Percentiles rank a stretch among this genome's conserved stretches.
phyloP scores from a whole-genome alignment of 140 eudicot species.

The Anethum foeniculum region DNA sequence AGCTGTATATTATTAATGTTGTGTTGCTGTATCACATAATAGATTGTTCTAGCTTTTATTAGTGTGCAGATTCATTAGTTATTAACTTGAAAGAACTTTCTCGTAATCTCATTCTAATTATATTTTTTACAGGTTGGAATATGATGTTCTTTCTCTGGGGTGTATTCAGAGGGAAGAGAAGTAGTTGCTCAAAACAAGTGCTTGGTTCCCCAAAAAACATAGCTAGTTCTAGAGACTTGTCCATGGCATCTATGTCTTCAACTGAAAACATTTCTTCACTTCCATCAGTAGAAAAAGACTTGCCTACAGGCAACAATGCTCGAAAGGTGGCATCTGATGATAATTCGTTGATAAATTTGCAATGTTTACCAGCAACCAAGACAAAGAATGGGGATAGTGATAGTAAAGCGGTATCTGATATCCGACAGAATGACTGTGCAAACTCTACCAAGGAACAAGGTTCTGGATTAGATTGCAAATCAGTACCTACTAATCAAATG shows the following conservation, averaged over 20 bases:
- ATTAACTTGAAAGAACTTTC: not conserved
- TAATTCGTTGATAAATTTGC: slow-evolving; percentile 17
- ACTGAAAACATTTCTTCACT: slow-evolving; percentile 32
- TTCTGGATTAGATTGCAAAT: slow-evolving; percentile 12
- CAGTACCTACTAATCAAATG: slow-evolving; percentile 16
- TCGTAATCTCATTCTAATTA: not conserved
- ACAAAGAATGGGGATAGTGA: slow-evolving; percentile 21
- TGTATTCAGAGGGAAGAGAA: slow-evolving; percentile 73
- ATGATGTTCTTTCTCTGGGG: slow-evolving; percentile 85
- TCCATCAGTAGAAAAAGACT: slow-evolving; percentile 24
- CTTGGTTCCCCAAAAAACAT: slow-evolving; percentile 27
- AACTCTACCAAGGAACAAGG: slow-evolving; percentile 15
- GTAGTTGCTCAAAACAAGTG: slow-evolving; percentile 27
- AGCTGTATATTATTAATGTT: not conserved
- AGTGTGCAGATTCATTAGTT: not conserved
- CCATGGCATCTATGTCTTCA: slow-evolving; percentile 30
- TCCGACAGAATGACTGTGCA: not conserved
- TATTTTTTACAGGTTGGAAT: slow-evolving; percentile 68
- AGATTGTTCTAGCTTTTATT: not conserved
- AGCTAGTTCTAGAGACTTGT: slow-evolving; percentile 19
- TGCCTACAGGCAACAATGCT: slow-evolving; percentile 14
- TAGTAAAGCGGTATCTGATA: slow-evolving; percentile 5
- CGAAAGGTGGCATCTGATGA: slow-evolving; percentile 9
- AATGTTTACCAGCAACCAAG: slow-evolving; percentile 15
- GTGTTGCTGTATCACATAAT: not conserved